Evolutionary conservation across 352 stramenopile species (phyloP).

Genomic region (Pythium apleroticum): DNA sequence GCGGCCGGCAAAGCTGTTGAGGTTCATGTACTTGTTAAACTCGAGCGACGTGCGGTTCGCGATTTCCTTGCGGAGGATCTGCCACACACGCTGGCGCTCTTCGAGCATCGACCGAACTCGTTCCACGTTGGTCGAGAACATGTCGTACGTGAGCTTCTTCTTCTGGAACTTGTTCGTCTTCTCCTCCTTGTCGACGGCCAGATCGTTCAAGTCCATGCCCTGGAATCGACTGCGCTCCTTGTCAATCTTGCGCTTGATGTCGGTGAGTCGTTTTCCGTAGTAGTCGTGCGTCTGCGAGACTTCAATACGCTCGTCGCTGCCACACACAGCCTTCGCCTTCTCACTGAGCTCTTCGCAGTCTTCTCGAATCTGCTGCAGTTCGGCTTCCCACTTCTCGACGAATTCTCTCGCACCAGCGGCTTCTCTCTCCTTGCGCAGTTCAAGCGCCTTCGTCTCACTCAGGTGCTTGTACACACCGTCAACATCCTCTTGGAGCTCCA

Average conservation of each 20-base stretch:
- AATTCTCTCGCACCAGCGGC: slow-evolving; percentile 41
- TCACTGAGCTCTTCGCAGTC: slow-evolving; percentile 60
- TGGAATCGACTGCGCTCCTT: slow-evolving; percentile 73
- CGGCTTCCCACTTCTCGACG: slow-evolving; percentile 49
- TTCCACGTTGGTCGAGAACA: slow-evolving; percentile 62
- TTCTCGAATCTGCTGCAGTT: slow-evolving; percentile 45
- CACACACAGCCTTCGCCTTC: slow-evolving; percentile 62
- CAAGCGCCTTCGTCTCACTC: slow-evolving; percentile 68
- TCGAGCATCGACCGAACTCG: slow-evolving; percentile 74
- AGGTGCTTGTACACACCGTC: slow-evolving; percentile 74
- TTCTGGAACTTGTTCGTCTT: slow-evolving; percentile 69
- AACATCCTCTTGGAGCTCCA: slow-evolving; percentile 59
- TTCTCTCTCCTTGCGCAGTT: slow-evolving; percentile 65
- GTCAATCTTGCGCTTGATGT: slow-evolving; percentile 79
- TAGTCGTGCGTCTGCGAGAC: slow-evolving; percentile 69
- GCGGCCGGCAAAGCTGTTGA: slow-evolving; percentile 86
- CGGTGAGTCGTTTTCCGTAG: slow-evolving; percentile 76
- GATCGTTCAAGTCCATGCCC: slow-evolving; percentile 78
- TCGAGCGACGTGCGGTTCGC: slow-evolving; percentile 70
- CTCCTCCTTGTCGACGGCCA: slow-evolving; percentile 72
- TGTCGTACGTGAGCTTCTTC: slow-evolving; percentile 64
- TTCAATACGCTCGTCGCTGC: slow-evolving; percentile 52
- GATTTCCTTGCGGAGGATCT: slow-evolving; percentile 79
- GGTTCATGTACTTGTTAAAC: slow-evolving; percentile 85
- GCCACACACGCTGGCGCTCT: slow-evolving; percentile 71